Evolutionary conservation across 2,329 filamentous ascomycete species (phyloP).

Genomic region (Ophiocordyceps camponoti-saundersi): DNA sequence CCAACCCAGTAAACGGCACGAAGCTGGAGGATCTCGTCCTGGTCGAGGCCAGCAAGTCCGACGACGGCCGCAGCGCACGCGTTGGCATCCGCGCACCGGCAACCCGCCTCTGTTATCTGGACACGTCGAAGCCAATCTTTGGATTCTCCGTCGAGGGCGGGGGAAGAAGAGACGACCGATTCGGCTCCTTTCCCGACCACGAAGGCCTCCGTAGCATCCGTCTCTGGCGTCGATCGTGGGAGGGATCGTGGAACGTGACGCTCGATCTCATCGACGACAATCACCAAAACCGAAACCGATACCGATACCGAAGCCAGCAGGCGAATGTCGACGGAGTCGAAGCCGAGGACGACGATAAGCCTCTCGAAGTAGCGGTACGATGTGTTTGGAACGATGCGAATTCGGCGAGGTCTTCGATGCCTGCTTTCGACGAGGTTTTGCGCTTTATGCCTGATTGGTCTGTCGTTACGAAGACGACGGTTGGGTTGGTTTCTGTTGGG

Average conservation of each 20-base stretch:
- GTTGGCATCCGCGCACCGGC: constrained; percentile 56
- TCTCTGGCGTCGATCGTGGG: constrained; percentile 72
- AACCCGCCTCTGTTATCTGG: constrained; percentile 61
- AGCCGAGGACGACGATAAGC: constrained; percentile 2
- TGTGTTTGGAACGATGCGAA: constrained; percentile 89
- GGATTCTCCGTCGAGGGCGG: constrained; percentile 47
- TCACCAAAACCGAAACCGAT: neutral
- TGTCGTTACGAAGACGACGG: constrained; percentile 54
- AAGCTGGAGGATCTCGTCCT: constrained; percentile 40
- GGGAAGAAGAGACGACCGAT: constrained; percentile 41
- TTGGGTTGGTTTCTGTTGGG: constrained; percentile 45
- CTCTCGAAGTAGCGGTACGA: constrained; percentile 46
- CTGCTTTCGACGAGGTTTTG: constrained; percentile 65
- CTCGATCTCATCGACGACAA: constrained; percentile 9
- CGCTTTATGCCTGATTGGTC: constrained; percentile 69
- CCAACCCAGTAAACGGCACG: constrained; percentile 38
- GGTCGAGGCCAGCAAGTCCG: constrained; percentile 24
- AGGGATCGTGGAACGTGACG: constrained; percentile 53
- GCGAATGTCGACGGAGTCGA: neutral
- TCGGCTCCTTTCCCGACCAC: constrained; percentile 39
- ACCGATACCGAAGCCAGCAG: neutral
- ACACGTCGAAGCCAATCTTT: constrained; percentile 51
- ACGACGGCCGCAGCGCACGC: constrained; percentile 30
- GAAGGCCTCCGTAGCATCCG: constrained; percentile 51
- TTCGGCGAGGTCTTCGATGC: constrained; percentile 44